A percentile compares a stretch with the other conserved stretches of the same genome.
Conservation (phyloP, 192 early-diverging fungal genomes). For the Umbelopsis ramanniana region DNA sequence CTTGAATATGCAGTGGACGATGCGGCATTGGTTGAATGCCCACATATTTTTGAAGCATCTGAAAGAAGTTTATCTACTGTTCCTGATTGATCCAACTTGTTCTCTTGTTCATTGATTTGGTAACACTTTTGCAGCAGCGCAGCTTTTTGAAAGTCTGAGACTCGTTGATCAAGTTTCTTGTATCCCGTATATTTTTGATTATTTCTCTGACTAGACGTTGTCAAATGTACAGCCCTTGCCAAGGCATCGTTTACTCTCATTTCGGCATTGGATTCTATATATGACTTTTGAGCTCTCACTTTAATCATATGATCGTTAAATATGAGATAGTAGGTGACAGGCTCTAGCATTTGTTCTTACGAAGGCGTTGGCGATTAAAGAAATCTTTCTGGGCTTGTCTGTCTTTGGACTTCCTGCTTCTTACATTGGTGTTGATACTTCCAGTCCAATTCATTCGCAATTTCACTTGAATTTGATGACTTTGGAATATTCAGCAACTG, state of each 20-base stretch:
- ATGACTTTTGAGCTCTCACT: slow-evolving; percentile 9
- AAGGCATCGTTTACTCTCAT: background rate
- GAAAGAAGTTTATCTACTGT: background rate
- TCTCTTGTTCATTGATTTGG: background rate
- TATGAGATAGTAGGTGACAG: background rate
- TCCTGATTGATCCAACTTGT: no score
- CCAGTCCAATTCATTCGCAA: background rate
- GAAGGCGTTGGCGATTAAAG: background rate
- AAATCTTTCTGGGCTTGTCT: slow-evolving; percentile 8
- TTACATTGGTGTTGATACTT: background rate
- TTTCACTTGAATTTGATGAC: background rate
- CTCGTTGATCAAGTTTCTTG: background rate
- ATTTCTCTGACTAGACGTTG: background rate
- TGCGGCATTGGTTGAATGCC: background rate
- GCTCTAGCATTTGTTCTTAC: background rate
- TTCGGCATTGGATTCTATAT: background rate
- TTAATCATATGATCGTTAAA: background rate
- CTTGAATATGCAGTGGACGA: background rate
- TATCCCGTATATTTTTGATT: background rate
- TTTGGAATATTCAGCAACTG: background rate
- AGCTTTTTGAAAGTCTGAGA: background rate
- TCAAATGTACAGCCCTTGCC: background rate
- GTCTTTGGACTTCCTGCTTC: background rate
- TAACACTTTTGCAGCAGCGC: slow-evolving; percentile 1
- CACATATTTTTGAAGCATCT: background rate